A percentile compares a stretch with the other conserved stretches of the same genome.
phyloP scores from a whole-genome alignment of 2,329 filamentous ascomycete species.

The Cytospora paraplurivora region DNA sequence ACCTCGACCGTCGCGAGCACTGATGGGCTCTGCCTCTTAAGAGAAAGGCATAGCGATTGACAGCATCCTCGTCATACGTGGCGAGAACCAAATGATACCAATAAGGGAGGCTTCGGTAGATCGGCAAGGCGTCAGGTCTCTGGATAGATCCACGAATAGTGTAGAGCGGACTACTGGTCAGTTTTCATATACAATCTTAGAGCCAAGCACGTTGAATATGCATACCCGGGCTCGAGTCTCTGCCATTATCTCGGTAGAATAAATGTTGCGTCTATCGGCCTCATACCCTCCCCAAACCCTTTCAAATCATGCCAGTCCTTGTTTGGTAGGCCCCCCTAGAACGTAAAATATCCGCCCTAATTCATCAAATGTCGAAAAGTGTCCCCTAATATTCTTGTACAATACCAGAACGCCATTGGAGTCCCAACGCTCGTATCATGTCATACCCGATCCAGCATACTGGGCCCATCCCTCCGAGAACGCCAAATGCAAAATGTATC shows the following conservation, averaged over 20 bases:
- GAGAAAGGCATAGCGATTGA: neutral
- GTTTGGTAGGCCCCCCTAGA: neutral
- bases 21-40: neutral
- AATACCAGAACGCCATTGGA: neutral
- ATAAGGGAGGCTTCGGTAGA: neutral
- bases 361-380: neutral
- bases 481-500: neutral
- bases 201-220: neutral
- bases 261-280: neutral
- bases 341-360: neutral
- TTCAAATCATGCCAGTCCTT: neutral
- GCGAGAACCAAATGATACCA: conserved; percentile 11
- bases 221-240: neutral
- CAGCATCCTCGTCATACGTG: neutral
- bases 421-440: neutral
- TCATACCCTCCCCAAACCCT: neutral
- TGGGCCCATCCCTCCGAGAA: neutral
- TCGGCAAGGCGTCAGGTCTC: conserved; percentile 17
- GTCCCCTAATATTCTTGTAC: neutral
- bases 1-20: neutral
- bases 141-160: neutral
- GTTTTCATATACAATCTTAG: neutral
- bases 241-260: neutral
- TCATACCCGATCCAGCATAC: neutral
- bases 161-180: neutral